Base-by-base conservation (phyloP, 768 basidiomycete species). In the Tricholoma terreum region DNA sequence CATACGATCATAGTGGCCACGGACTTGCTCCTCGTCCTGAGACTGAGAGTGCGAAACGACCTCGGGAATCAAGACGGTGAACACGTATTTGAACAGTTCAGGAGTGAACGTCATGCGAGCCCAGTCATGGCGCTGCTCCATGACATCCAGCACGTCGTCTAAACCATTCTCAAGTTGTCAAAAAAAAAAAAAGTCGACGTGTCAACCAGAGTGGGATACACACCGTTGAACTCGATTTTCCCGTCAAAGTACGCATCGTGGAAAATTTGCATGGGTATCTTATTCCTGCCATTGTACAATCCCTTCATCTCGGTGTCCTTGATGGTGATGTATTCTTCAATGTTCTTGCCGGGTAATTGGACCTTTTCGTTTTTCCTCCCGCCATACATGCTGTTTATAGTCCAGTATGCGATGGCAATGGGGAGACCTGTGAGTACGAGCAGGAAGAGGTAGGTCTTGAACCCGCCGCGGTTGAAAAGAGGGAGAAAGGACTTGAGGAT, bases 91-190 rank as follows among this genome's bases (percentile, higher is more conserved):
- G 81, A 98, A 94, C 54, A 98, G 81, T 68, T 94, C 90, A 12
- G 81, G 77, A 1, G 95, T 98, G 71, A 99, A 92, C 64, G 79
- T 82, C 83, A 98, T 92, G 64, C 87, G 87, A 12, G 92, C 86
- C 91, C 93, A 99, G 76, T 98, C 96, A 64, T 97, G 94, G 54
- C 97, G 86, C 62, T 90, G 88, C 69, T 98, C 97, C 78, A 98
- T 78, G 50, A 92, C 84, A 34, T 98, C 94, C 61, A 99, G 79
- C 40, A 98, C 87, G 69, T 99, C 97, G 58, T 91, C 94, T 96
- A 63, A 8, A 27, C 14, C 24, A 17, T 33, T 59, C 15, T 17
- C 22, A 50, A 43, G 35, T 60, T 11, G 52, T 4, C n/a, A n/a
- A 43, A 42, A 19, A 19, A 19, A 17, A 43, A 24, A 40, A 38